Base-by-base conservation (phyloP, 139 green algal species). In the Volvox africanus region DNA sequence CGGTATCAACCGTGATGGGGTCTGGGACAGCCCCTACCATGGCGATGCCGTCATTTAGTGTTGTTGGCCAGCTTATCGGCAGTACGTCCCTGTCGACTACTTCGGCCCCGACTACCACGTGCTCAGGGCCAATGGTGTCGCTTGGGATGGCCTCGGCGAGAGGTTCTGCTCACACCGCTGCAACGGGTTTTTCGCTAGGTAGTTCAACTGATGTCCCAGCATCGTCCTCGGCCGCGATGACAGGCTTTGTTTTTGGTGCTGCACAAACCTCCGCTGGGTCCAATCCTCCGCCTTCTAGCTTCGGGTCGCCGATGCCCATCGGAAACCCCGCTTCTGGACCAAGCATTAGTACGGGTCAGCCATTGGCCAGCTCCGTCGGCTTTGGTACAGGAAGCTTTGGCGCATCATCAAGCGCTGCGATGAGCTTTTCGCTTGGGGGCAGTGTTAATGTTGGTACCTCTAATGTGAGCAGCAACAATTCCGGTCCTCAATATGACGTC, bases 221-320 rank as follows among this genome's bases (percentile, higher is more conserved):
- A 22, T 21, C 82, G 19, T n/a, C 81, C 19, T 12, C 61, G 32
- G 81, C 81, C 13, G 61, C 55, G 21, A 13, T 61, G 28, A 30
- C 81, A 28, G 33, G 26, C 35, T 89, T 77, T 16, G 9, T 37
- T 1, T 88, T 78, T 16, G 36, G 67, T 2, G 32, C 67, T 35
- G 44, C 12, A 14, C 21, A 14, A 1, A 30, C 80, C 24, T 55
- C 50, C 30, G 61, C 11, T 20, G 30, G 81, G 5, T 19, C 81
- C 0, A 20, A 61, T 0, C 18, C 81, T 17, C 65, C 5, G 65
- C 11, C 65, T 1, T 6, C 16, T 32, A 87, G 33, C 30, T 88
- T 88, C 20, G 82, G 82, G 11, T 88, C 82, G 21, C 82, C 82
- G 16, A 65, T 88, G 82, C 82, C 82, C 24, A 32, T 32, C 5